Percentiles rank a stretch among this genome's conserved stretches.
phyloP scores from a whole-genome alignment of 2,329 filamentous ascomycete species.

The Myriosclerotinia curreyana region DNA sequence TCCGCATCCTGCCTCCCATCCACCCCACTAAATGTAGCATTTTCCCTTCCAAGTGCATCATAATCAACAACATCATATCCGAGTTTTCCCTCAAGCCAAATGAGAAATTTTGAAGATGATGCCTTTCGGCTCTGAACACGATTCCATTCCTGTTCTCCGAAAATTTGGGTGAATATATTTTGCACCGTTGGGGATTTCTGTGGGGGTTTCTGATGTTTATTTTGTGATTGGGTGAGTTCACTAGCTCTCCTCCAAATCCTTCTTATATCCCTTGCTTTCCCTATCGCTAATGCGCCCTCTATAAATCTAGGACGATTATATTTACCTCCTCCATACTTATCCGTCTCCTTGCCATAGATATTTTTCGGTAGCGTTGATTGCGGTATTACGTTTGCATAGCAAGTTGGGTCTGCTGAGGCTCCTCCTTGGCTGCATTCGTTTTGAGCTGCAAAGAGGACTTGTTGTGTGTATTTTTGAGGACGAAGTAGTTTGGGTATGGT shows the following conservation, averaged over 20 bases:
- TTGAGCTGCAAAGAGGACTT: conserved; percentile 54
- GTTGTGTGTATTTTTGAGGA: conserved; percentile 47
- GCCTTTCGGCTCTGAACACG: conserved; percentile 34
- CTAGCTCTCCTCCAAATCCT: conserved; percentile 43
- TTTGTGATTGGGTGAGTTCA: conserved; percentile 19
- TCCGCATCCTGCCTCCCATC: background rate
- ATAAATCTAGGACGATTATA: conserved; percentile 48
- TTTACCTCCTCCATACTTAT: conserved; percentile 36
- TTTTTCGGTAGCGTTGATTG: conserved; percentile 49
- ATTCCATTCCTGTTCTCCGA: conserved; percentile 51
- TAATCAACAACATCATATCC: background rate
- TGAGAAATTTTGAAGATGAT: background rate
- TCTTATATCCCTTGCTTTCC: conserved; percentile 48
- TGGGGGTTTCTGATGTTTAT: background rate
- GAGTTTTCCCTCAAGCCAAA: background rate
- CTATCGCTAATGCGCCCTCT: conserved; percentile 49
- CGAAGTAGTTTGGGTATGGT: no score
- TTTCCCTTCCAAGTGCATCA: background rate
- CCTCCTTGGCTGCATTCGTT: conserved; percentile 48
- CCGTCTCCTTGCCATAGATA: conserved; percentile 47
- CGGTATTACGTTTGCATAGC: conserved; percentile 47
- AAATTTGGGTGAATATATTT: conserved; percentile 48
- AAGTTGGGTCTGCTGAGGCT: conserved; percentile 46
- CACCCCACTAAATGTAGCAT: background rate
- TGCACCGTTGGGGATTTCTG: conserved; percentile 12